Base-by-base conservation (phyloP, 1,139 yeast genomes). In the Yueomyces sp. region DNA sequence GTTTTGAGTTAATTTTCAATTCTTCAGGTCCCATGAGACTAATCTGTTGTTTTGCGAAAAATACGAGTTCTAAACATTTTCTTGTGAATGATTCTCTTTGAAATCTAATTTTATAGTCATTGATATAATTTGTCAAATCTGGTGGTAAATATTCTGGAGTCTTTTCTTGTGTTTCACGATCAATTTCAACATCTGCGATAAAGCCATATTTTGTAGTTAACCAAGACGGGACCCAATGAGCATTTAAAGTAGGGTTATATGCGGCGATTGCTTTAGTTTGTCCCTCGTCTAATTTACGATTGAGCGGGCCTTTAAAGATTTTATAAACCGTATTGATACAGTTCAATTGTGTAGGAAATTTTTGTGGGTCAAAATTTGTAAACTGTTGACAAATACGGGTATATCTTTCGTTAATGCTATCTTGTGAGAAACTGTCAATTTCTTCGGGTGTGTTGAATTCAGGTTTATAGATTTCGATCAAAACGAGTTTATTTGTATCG, bases 271-370 rank as follows among this genome's bases (percentile, higher is more conserved):
- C 72, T 50, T 72, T 76, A 3, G 66, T 60, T 12, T 70, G 70
- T n/a, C 69, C 72, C 3, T 54, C 60, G 1, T 71, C 64, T 3
- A 59, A 60, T 33, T 70, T 59, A 11, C 60, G 50, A 26, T 65
- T 57, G 4, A 81, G 56, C 0, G 89, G 87, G 0, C 84, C 86
- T 49, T 68, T 74, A 41, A 81, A 63, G 2, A 78, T 79, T 49
- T 75, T 76, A 44, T 73, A 68, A 27, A 81, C 54, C 27, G 81
- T 78, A 41, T 66, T 67, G 34, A 80, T 60, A 52, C 86, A 78
- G 41, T 73, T 75, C 1, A 70, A 56, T 8, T 75, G 70, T 5
- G 70, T 63, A 1, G 84, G 83, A 1, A 69, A 52, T 3, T 39
- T 41, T 2, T 64, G 42, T 4, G 52, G 56, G 39, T 58, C 49